Evolutionary conservation across 202 grass and related monocot genomes (phyloP), one percentile per base, ranked within the genome.

Genomic region (Brachypodium distachyon): DNA sequence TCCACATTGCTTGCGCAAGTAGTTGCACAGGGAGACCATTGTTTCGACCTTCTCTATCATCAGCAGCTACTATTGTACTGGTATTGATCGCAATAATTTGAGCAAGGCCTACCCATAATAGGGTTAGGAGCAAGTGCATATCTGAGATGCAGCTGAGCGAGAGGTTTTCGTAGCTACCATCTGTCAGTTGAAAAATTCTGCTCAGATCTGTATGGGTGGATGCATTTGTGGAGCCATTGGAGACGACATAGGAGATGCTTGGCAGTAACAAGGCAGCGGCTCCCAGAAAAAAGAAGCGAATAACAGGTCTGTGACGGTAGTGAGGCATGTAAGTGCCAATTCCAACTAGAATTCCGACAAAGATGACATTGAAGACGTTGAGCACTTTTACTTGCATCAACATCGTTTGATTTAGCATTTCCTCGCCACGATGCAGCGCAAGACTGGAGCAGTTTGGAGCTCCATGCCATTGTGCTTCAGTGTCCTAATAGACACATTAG

Each of bases 61-160:
- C 67, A 2, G 23, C 17, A 0, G 32, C 67, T 0, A 72, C 66
- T 1, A 61, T 29, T 50, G 44, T 4, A 12, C 21, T 21, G 0
- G 78, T 51, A 40, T 61, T 72, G 41, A 61, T 60, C 4, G 17
- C 29, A 3, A 71, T 4, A 2, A 46, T 44, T 34, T 29, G 5
- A 37, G 12, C 11, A 14, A 72, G 47, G 9, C 1, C 14, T 12
- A 13, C 8, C 26, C 41, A 48, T 0, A 46, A 1, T 1, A 69
- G 1, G 41, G 31, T 16, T 6, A 31, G 3, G 8, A 0, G 0
- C 3, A n/a, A 0, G 21, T 42, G 61, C 0, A 0, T 1, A 2
- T 21, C 0, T 19, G 47, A 16, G 19, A 0, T 8, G 18, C 47
- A 50, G 2, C 2, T 8, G 18, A 21, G 1, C 6, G 0, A 21